A percentile compares a stretch with the other conserved stretches of the same genome.
These are phyloP conservation scores for Aspergillus pseudonomiae DNA, from an alignment of 2,329 filamentous ascomycete species.

Conservation along the genomic window DNA sequence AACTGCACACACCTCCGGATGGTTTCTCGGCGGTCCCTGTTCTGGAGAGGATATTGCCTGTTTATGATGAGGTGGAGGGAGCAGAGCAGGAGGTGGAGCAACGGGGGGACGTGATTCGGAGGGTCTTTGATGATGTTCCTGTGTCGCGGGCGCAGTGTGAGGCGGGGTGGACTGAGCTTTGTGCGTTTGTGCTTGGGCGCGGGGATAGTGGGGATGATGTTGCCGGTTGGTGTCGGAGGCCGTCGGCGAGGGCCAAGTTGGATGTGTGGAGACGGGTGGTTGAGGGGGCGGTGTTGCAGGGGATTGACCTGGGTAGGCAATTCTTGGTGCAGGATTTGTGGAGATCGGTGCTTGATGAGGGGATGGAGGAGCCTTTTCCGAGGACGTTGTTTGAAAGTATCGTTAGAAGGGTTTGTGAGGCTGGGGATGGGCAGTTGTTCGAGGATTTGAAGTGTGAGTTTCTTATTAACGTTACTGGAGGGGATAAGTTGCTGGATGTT, in stretches of 20 bases:
- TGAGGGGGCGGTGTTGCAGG: slow-evolving; percentile 43
- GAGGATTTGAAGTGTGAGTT: slow-evolving; percentile 42
- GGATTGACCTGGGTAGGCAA: slow-evolving; percentile 44
- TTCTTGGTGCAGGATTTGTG: slow-evolving; percentile 46
- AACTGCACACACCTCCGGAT: slow-evolving; percentile 42
- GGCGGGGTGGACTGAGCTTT: slow-evolving; percentile 53
- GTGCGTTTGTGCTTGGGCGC: slow-evolving; percentile 53
- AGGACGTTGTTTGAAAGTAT: slow-evolving; percentile 42
- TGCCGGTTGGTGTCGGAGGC: slow-evolving; percentile 43
- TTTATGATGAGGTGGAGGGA: slow-evolving; percentile 31
- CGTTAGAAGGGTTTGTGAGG: slow-evolving; percentile 38
- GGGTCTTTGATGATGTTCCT: slow-evolving; percentile 55
- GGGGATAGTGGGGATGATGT: neutral
- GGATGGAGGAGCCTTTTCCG: slow-evolving; percentile 36
- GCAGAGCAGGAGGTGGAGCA: slow-evolving; percentile 21
- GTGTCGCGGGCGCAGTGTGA: slow-evolving; percentile 57
- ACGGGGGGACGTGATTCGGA: slow-evolving; percentile 33
- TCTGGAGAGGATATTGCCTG: slow-evolving; percentile 31
- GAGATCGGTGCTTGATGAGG: slow-evolving; percentile 43
- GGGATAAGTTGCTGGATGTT: neutral
- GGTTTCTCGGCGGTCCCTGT: slow-evolving; percentile 35
- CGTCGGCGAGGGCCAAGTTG: slow-evolving; percentile 51
- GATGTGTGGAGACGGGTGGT: slow-evolving; percentile 53
- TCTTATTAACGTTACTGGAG: neutral
- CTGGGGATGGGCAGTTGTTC: slow-evolving; percentile 21